Conservation (phyloP, 306 rosid genomes). For the Rosa chinensis region DNA sequence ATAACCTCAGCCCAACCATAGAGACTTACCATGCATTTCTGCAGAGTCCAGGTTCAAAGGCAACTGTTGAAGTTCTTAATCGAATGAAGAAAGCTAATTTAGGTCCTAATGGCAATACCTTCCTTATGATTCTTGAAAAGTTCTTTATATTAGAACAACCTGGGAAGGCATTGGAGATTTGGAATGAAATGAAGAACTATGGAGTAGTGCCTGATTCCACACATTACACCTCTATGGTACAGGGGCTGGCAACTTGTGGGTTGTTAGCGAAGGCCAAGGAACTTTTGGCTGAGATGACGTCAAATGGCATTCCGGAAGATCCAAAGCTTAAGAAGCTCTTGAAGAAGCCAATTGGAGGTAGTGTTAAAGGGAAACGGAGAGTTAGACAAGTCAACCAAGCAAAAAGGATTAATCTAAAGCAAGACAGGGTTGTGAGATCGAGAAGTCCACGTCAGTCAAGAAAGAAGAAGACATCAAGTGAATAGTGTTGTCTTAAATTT, state of each 20-base stretch:
- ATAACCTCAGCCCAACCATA: conserved; percentile 59
- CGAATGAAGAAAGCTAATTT: conserved; percentile 61
- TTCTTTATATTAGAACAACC: conserved; percentile 61
- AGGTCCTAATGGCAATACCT: conserved; percentile 60
- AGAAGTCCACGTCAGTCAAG: conserved; percentile 23
- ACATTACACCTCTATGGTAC: conserved; percentile 61
- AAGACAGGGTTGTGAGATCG: conserved; percentile 32
- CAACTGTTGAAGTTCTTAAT: conserved; percentile 57
- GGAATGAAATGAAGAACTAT: conserved; percentile 62
- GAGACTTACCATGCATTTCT: conserved; percentile 87
- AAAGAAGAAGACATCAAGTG: conserved; percentile 19
- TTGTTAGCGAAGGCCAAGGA: conserved; percentile 62
- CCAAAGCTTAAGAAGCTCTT: conserved; percentile 63
- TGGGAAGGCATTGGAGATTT: conserved; percentile 62
- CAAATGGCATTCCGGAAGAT: conserved; percentile 56
- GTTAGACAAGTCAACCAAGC: conserved; percentile 29
- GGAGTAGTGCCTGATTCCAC: conserved; percentile 49
- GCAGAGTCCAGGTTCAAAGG: conserved; percentile 56
- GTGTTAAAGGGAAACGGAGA: conserved; percentile 27
- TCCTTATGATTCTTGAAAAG: conserved; percentile 53
- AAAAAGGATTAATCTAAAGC: conserved; percentile 22
- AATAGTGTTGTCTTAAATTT: not conserved
- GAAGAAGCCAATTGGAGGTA: conserved; percentile 40
- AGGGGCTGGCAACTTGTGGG: conserved; percentile 59
- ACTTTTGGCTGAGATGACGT: conserved; percentile 60